Evolutionary conservation across 2,329 filamentous ascomycete genomes (phyloP).

Genomic region (Fusarium euwallaceae): DNA sequence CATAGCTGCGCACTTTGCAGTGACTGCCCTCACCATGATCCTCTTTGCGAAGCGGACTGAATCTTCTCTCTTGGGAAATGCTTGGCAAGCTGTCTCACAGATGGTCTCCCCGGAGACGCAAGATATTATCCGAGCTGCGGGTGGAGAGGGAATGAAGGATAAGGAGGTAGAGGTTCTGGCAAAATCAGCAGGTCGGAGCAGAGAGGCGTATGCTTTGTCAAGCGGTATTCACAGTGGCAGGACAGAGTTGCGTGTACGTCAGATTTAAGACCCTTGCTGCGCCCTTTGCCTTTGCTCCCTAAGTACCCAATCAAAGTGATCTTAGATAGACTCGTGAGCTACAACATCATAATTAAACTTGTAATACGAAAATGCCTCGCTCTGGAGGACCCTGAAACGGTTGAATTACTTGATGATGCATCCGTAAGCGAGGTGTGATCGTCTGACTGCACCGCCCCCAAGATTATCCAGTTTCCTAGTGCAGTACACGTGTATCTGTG

Average conservation of each 20-base stretch:
- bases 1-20: neutral
- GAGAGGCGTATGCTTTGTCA: neutral
- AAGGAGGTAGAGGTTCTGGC: neutral
- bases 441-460: neutral
- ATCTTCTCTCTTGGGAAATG: slow-evolving; percentile 2
- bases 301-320: too few species aligned
- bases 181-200: neutral
- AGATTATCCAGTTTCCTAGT: neutral
- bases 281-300: neutral
- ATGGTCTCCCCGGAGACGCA: slow-evolving; percentile 15
- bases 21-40: neutral
- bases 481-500: neutral
- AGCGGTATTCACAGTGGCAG: neutral
- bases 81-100: slow-evolving; percentile 27
- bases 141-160: slow-evolving; percentile 4
- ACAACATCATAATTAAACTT: too few species aligned
- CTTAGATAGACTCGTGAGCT: too few species aligned
- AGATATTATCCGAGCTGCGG: slow-evolving; percentile 5
- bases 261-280: neutral
- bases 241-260: neutral
- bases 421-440: neutral
- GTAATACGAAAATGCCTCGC: neutral
- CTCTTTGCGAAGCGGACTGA: slow-evolving; percentile 8
- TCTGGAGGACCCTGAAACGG: neutral
- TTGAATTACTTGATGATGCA: neutral